These are phyloP conservation scores for Globisporangium megalacanthum DNA, from an alignment of 352 stramenopile genomes.

Conservation along the genomic window DNA sequence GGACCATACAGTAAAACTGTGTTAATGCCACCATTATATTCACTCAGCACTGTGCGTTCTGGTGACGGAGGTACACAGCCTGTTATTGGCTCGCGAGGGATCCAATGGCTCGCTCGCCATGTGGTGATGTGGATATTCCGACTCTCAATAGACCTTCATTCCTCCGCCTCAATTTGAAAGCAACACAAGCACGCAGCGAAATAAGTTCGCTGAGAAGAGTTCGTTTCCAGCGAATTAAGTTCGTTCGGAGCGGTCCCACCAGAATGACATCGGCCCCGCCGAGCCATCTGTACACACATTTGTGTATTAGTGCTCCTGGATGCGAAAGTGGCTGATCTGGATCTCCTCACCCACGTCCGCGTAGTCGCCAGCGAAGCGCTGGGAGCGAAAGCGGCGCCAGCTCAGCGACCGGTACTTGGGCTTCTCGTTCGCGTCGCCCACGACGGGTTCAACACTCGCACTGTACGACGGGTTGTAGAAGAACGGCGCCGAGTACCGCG, in stretches of 20 bases:
- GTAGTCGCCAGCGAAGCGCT: conserved; percentile 89
- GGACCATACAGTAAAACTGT: background rate
- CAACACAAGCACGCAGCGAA: background rate
- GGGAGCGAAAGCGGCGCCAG: conserved; percentile 86
- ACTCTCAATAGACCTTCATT: background rate
- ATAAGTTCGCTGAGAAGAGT: too few species aligned
- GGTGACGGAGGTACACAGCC: too few species aligned
- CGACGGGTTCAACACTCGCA: conserved; percentile 36
- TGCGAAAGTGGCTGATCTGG: conserved; percentile 82
- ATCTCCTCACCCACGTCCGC: conserved; percentile 90
- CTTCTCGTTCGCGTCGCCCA: conserved; percentile 13
- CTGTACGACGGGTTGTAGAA: conserved; percentile 35
- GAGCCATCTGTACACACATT: too few species aligned
- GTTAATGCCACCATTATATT: too few species aligned
- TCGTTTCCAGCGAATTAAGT: too few species aligned
- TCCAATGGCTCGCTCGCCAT: too few species aligned
- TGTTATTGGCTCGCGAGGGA: too few species aligned
- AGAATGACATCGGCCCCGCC: too few species aligned
- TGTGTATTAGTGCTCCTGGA: conserved; percentile 1
- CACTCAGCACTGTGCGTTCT: too few species aligned
- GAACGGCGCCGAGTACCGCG: conserved; percentile 23
- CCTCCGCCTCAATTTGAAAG: background rate
- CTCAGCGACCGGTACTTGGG: conserved; percentile 57
- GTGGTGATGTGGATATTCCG: too few species aligned
- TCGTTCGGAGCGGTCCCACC: too few species aligned